Evolutionary conservation across 306 rosid species (phyloP), one percentile per base, ranked within the genome.

Genomic region (Quillaja saponaria): DNA sequence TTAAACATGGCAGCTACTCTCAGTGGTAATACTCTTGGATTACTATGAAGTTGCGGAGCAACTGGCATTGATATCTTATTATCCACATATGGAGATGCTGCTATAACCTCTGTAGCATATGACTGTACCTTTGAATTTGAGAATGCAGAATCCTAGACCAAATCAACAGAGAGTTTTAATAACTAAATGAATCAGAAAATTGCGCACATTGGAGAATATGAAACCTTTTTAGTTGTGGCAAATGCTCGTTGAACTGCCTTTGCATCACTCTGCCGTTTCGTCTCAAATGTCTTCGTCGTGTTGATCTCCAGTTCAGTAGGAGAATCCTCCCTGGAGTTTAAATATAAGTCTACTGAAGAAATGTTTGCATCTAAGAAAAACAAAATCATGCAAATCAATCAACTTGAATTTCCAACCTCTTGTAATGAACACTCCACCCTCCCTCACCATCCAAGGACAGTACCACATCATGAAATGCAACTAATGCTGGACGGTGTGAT

Each of bases 381-480:
- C 51, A 62, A 19, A 46, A 35, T 55, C 38, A 52, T 18, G 45
- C 61, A 63, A 20, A 63, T 59, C 18, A 58, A 59, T 44, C 47
- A 57, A 49, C 55, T 42, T 34, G 46, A 63, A 62, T 57, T 73
- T 49, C 79, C 55, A 74, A 88, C 96, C 96, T 90, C 78, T 69
- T 83, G 67, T 74, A 60, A 69, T 82, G 82, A 78, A 94, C 99
- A 57, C 85, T 87, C 99, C 99, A 94, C 55, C 99, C 96, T 66
- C 99, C 99, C 73, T 94, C 99, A 71, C 99, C 99, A 67, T 94
- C 95, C 83, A 94, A 83, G 64, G 99, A 94, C 58, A 94, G 65
- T 38, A 94, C 97, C 56, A 94, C 86, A 59, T 94, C 97, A 63
- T 94, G 99, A 69, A 94, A 94, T 68, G 99, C 99, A 72, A 87